Evolutionary conservation across 805 yeast species (phyloP), one percentile per base, ranked within the genome.

Genomic region (Spathaspora gorwiae): DNA sequence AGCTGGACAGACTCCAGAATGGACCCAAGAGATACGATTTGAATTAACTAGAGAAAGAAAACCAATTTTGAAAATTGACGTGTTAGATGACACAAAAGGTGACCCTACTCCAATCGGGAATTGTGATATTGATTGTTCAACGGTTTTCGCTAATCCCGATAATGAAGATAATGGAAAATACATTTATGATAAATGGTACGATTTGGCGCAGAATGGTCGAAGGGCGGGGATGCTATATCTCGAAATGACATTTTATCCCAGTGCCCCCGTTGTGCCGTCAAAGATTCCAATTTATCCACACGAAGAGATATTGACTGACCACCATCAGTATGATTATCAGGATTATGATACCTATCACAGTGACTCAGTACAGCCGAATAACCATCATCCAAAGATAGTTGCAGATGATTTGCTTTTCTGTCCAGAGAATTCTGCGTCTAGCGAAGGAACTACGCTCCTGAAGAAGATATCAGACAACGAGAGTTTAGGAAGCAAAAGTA

Each of bases 1-100:
- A 53, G 99, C 96, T 1, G 99, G 99, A 1, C 99, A 94, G 60
- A 85, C 87, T 5, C 99, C 99, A 1, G 78, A 73, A 15, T 94
- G 97, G 88, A 83, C 87, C 48, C 81, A 81, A 48, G 89, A 87
- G 51, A 71, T 85, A 46, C 69, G 87, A 53, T 87, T 86, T 57
- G 76, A 76, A 34, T 69, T 88, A 26, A 73, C 81, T 1, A 75
- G 86, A 7, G 85, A 83, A 33, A 72, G 83, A 26, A 80, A 76
- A 42, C 84, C 89, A 1, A 48, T 73, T 0, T 62, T 94, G 66
- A 80, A 80, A 49, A 69, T 94, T 2, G 87, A 87, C 34, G 81
- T 90, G 1, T 78, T 90, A 51, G 95, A 92, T 61, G 95, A 89
- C 61, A 82, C 85, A 14, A 90, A 88, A 56, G 79, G 81, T 58